A percentile compares a stretch with the other conserved stretches of the same genome.
These are phyloP conservation scores for Colletotrichum neosansevieriae DNA, from an alignment of 2,329 filamentous ascomycete species.

Conservation along the genomic window DNA sequence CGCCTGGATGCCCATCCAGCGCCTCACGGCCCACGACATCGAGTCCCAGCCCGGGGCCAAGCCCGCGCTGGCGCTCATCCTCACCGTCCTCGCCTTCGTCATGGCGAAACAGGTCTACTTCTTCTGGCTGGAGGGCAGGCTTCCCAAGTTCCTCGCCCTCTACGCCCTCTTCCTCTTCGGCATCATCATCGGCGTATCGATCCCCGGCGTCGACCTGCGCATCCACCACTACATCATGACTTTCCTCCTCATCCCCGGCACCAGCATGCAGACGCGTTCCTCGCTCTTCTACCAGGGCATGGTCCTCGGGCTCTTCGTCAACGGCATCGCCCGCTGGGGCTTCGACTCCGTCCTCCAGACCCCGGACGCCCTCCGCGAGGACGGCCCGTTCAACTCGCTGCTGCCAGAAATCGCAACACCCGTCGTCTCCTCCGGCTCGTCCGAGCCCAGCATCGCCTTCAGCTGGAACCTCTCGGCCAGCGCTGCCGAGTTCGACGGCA, in stretches of 20 bases:
- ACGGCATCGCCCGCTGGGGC: constrained; percentile 93
- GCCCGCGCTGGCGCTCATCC: constrained; percentile 81
- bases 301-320: constrained; percentile 90
- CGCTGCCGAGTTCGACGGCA: constrained; percentile 73
- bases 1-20: constrained; percentile 91
- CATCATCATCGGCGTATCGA: constrained; percentile 75
- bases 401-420: constrained; percentile 67
- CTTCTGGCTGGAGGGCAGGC: constrained; percentile 85
- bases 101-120: constrained; percentile 83
- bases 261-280: constrained; percentile 87
- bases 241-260: constrained; percentile 87
- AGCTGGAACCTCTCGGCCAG: constrained; percentile 57
- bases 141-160: constrained; percentile 82
- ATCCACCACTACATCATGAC: constrained; percentile 97
- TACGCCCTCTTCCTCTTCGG: constrained; percentile 76
- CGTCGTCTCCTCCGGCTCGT: constrained; percentile 54
- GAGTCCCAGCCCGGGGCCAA: constrained; percentile 89
- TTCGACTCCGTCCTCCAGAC: constrained; percentile 93
- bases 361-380: constrained; percentile 74
- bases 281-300: constrained; percentile 90
- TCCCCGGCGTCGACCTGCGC: constrained; percentile 84
- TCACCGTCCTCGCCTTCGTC: constrained; percentile 76
- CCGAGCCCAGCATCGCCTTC: constrained; percentile 75
- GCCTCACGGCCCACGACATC: constrained; percentile 89
- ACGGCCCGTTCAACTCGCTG: constrained; percentile 71